Evolutionary conservation across 192 early-diverging fungal genomes (phyloP), one percentile per base, ranked within the genome.

Genomic region (Coemansia erecta): DNA sequence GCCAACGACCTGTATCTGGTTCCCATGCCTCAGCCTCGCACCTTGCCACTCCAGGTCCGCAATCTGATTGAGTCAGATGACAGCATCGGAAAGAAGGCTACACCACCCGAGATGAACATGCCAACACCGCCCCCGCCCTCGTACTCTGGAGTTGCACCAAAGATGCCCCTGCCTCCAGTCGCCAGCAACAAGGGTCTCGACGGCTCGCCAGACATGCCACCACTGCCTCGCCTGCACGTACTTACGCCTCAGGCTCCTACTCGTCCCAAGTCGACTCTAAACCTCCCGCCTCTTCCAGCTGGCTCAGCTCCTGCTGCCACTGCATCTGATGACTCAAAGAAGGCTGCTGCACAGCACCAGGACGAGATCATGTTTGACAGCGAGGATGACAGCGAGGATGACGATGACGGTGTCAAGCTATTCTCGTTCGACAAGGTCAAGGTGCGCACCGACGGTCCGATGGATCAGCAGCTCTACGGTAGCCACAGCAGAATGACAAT

Each of bases 391-490:
- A 58, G 62, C 49, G 49, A 50, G 47, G 49, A 58, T n/a, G 56
- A 62, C 55, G 55, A 57, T 19, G 70, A 67, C 10, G 53, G 55
- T 51, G 56, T 56, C 22, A 66, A 61, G 19, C n/a, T 75, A 24
- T 64, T 61, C 44, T 64, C 66, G 17, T 75, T 75, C 21, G 65
- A 75, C 33, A 64, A 45, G 37, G 62, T 75, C 49, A 75, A 47
- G 43, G 66, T 75, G 19, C 53, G 41, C 23, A 43, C 68, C 0
- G 53, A 58, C 44, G 45, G 17, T 8, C 9, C 60, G 4, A 52
- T 31, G 33, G 58, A 35, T 23, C 23, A 33, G 26, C 28, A 37
- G 28, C 21, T 10, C 17, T 19, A 53, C 8, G 51, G 42, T 4
- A 43, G 33, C 39, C 31, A 17, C 13, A 39, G 59, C 37, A 59